These are phyloP conservation scores for Phalaenopsis equestris DNA, from an alignment of 106 monocot genomes.

Conservation along the genomic window DNA sequence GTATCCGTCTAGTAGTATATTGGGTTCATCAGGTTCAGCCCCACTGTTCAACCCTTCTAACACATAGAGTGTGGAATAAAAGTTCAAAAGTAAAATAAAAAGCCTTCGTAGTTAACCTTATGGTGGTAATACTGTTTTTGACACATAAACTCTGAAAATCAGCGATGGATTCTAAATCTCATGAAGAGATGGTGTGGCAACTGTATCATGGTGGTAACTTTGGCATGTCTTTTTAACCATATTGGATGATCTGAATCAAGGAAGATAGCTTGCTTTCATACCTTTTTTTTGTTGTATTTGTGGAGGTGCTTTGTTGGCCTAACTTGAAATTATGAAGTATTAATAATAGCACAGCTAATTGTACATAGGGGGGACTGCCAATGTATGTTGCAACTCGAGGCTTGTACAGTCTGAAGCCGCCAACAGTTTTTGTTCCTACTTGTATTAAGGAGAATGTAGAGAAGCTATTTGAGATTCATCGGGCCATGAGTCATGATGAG, in stretches of 20 bases:
- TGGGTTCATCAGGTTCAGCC: neutral
- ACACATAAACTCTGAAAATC: too few relatives aligned
- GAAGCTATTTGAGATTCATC: conserved; percentile 75
- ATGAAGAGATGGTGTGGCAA: too few relatives aligned
- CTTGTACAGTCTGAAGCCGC: conserved; percentile 84
- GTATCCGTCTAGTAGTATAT: neutral
- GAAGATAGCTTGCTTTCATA: too few relatives aligned
- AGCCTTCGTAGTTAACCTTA: neutral
- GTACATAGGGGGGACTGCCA: conserved; percentile 83
- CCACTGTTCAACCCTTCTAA: neutral
- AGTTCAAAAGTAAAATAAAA: neutral
- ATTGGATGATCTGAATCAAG: too few relatives aligned
- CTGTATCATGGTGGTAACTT: too few relatives aligned
- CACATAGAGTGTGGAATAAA: neutral
- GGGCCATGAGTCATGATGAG: conserved; percentile 70
- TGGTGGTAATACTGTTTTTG: neutral
- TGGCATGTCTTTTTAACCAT: too few relatives aligned
- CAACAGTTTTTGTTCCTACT: conserved; percentile 86
- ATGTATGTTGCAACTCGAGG: conserved; percentile 93
- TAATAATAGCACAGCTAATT: neutral
- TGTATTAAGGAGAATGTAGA: conserved; percentile 86
- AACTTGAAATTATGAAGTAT: neutral
- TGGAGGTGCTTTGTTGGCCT: neutral
- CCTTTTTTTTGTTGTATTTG: neutral
- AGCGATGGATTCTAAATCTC: too few relatives aligned